Base-by-base conservation (phyloP, 768 basidiomycete genomes). In the Mycena sanguinolenta region DNA sequence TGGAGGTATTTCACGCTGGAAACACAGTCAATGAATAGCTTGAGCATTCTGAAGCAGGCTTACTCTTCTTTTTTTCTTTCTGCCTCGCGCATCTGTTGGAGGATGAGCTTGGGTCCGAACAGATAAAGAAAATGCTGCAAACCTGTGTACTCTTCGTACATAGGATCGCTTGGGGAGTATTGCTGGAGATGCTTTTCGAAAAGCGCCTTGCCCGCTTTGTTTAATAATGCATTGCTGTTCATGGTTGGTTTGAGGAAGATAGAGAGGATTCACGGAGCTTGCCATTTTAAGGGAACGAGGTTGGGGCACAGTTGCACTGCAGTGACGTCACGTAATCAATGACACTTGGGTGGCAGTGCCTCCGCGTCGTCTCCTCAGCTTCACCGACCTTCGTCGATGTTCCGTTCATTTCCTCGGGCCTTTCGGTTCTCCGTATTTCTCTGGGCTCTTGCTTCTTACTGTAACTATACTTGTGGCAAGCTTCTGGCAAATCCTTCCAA, bases 111-210 rank as follows among this genome's bases (percentile, higher is more conserved):
- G 44, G 44, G n/a, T n/a, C 16, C 44, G 21, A 46, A 7, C 19
- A 21, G 12, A 46, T 17, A n/a, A 10, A 23, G 21, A n/a, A 46
- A 46, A 46, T 3, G 19, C 44, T 46, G 7, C n/a, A n/a, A n/a
- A 46, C 44, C 86, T 8, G 84, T 83, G 73, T 89, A 89, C 17
- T 78, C 81, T 75, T 91, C 94, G 77, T 96, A 95, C 16, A 92
- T 77, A 0, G 93, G 94, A 77, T 96, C 94, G 27, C 83, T 79
- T 0, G 95, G 94, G 27, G 86, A 77, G 79, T 95, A 95, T 21
- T 88, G 82, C 55, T 90, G 84, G 23, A 95, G 63, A 73, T 95
- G 89, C 59, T 86, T 83, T 71, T 84, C 85, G 72, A 95, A 92
- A 21, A 95, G 81, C 68, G 85, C 87, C 66, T 81, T 83, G 30